A percentile compares a stretch with the other conserved stretches of the same genome.
These are phyloP conservation scores for Alternaria ethzedia DNA, from an alignment of 2,329 filamentous ascomycete species.

Conservation along the genomic window DNA sequence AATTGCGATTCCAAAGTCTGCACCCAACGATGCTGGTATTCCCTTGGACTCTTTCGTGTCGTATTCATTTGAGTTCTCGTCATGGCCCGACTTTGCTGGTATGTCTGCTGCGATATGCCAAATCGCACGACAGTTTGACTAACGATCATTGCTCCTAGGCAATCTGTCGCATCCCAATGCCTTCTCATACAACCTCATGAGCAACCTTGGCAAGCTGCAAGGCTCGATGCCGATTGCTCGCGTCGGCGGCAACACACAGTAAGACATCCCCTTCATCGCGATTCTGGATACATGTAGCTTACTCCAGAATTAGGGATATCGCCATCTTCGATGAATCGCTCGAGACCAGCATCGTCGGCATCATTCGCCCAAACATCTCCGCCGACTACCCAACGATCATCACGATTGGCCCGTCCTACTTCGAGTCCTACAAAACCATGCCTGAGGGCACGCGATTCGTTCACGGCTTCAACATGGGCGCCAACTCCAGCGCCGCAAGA, in stretches of 20 bases:
- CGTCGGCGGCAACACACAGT: slow-evolving; percentile 69
- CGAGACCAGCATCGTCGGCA: slow-evolving; percentile 54
- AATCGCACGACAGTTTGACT: neutral
- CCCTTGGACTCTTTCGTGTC: slow-evolving; percentile 8
- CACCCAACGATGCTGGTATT: neutral
- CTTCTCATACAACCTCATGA: slow-evolving; percentile 65
- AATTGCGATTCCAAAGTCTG: neutral
- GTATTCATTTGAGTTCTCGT: slow-evolving; percentile 5
- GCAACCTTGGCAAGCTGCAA: slow-evolving; percentile 60
- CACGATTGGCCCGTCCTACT: slow-evolving; percentile 66
- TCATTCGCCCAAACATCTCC: slow-evolving; percentile 57
- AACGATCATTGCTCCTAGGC: slow-evolving; percentile 32
- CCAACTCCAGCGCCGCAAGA: slow-evolving; percentile 54
- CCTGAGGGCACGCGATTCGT: slow-evolving; percentile 62
- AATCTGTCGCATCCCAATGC: slow-evolving; percentile 62
- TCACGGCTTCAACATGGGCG: slow-evolving; percentile 66
- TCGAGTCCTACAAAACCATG: slow-evolving; percentile 64
- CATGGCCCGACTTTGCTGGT: slow-evolving; percentile 11
- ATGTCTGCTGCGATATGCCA: neutral
- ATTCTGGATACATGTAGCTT: slow-evolving; percentile 53
- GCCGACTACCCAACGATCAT: slow-evolving; percentile 67
- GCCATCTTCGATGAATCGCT: slow-evolving; percentile 5
- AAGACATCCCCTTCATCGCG: slow-evolving; percentile 61
- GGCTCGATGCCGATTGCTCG: slow-evolving; percentile 66
- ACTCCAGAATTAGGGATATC: slow-evolving; percentile 44